phyloP scores from a whole-genome alignment of 768 basidiomycete genomes.

The Phaeotremella skinneri region DNA sequence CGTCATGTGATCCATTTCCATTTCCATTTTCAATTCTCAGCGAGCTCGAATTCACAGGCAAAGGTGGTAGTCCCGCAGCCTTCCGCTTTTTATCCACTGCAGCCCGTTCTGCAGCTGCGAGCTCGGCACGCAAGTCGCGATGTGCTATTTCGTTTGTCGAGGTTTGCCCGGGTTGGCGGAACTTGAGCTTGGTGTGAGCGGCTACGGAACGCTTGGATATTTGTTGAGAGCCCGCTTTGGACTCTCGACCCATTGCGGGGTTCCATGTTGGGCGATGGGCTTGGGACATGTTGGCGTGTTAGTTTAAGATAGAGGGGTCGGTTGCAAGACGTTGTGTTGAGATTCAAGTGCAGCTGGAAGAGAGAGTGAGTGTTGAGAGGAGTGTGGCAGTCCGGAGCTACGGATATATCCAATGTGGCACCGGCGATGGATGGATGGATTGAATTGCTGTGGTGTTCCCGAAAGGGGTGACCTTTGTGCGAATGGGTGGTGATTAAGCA shows the following conservation, averaged over 20 bases:
- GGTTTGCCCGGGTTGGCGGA: conserved; percentile 91
- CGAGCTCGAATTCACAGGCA: conserved; percentile 46
- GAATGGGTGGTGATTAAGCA: too few relatives aligned
- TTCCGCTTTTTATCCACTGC: conserved; percentile 87
- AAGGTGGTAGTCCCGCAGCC: conserved; percentile 66
- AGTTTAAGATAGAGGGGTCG: too few relatives aligned
- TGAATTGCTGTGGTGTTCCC: too few relatives aligned
- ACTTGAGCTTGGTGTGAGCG: conserved; percentile 95
- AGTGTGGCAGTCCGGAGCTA: too few relatives aligned
- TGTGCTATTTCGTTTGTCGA: conserved; percentile 71
- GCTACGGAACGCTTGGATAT: conserved; percentile 93
- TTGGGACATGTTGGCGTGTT: conserved; percentile 46
- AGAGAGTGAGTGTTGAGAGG: too few relatives aligned
- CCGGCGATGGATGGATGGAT: too few relatives aligned
- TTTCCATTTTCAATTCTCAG: conserved; percentile 56
- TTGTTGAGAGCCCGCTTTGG: conserved; percentile 86
- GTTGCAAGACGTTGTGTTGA: too few relatives aligned
- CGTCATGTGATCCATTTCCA: conserved; percentile 42
- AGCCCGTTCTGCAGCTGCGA: conserved; percentile 80
- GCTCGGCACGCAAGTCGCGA: conserved; percentile 76
- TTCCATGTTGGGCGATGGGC: conserved; percentile 66
- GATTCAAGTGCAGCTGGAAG: too few relatives aligned
- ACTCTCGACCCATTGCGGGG: conserved; percentile 88
- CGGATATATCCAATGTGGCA: too few relatives aligned
- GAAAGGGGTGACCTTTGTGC: too few relatives aligned